phyloP scores from a whole-genome alignment of 305 asterid species.

The Fraxinus sp. region DNA sequence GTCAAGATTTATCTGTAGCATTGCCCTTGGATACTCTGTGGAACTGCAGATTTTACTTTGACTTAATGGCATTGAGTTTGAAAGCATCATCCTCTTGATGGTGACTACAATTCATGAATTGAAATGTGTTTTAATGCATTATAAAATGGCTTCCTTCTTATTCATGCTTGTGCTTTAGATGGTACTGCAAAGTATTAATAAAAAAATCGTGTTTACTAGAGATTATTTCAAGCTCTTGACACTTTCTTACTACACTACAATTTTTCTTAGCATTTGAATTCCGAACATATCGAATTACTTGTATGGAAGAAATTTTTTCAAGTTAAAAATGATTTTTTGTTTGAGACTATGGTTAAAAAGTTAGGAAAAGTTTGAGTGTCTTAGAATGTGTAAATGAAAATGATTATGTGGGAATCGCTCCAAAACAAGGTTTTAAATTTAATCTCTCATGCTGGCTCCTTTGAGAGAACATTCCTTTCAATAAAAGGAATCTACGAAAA shows the following conservation, averaged over 20 bases:
- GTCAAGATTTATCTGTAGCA: not conserved
- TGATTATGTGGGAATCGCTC: not conserved
- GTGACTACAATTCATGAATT: not conserved
- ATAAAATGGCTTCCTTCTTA: not conserved
- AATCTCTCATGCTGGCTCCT: not conserved
- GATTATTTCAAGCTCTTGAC: not conserved
- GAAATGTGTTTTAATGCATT: not conserved
- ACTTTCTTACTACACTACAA: not conserved
- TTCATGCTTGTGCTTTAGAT: not conserved
- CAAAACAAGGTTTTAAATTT: not conserved
- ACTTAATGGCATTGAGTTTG: not conserved
- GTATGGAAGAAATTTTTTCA: not conserved
- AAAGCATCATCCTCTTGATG: not conserved
- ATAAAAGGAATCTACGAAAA: not conserved
- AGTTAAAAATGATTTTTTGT: not conserved
- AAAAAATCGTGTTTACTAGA: too few species aligned
- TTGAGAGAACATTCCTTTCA: not conserved
- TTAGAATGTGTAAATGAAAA: not conserved
- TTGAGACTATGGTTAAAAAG: too few species aligned
- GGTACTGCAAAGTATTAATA: not conserved
- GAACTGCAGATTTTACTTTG: not conserved
- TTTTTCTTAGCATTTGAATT: not conserved
- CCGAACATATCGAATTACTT: not conserved
- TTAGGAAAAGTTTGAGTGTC: too few species aligned
- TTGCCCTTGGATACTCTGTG: not conserved